These are phyloP conservation scores for Fusarium newnesense DNA, from an alignment of 2,329 filamentous ascomycete genomes.

Conservation along the genomic window DNA sequence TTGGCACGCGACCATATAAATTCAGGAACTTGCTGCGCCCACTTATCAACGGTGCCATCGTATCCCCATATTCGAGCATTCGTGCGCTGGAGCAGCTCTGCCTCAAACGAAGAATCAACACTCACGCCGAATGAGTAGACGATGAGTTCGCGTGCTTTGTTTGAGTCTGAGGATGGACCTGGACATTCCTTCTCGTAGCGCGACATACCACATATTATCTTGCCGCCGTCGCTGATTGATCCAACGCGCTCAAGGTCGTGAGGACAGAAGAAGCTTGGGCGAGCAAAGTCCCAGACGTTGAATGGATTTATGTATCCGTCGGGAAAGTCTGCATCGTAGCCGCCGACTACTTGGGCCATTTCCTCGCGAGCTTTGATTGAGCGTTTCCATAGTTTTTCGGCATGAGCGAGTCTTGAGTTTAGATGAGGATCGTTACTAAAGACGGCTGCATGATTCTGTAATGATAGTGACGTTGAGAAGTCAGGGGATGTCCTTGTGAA, in stretches of 20 bases:
- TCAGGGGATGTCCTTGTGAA: not conserved
- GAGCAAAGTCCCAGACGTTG: conserved; percentile 2
- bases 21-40: not conserved
- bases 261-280: not conserved
- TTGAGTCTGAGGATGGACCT: not conserved
- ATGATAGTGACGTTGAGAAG: not conserved
- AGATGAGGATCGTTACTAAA: not conserved
- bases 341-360: not conserved
- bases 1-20: not conserved
- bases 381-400: not conserved
- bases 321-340: not conserved
- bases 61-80: conserved; percentile 9
- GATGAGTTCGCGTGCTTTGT: not conserved
- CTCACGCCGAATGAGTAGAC: not conserved
- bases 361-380: not conserved
- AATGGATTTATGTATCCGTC: conserved; percentile 2
- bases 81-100: not conserved
- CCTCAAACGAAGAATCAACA: not conserved
- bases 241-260: not conserved
- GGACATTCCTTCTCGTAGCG: conserved; percentile 3
- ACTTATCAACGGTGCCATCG: not conserved
- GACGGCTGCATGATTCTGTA: fast-evolving
- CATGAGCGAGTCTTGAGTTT: not conserved
- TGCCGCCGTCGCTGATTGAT: not conserved
- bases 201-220: not conserved